Base-by-base conservation (phyloP, 257 asterid species). In the Hygrophila difformis region DNA sequence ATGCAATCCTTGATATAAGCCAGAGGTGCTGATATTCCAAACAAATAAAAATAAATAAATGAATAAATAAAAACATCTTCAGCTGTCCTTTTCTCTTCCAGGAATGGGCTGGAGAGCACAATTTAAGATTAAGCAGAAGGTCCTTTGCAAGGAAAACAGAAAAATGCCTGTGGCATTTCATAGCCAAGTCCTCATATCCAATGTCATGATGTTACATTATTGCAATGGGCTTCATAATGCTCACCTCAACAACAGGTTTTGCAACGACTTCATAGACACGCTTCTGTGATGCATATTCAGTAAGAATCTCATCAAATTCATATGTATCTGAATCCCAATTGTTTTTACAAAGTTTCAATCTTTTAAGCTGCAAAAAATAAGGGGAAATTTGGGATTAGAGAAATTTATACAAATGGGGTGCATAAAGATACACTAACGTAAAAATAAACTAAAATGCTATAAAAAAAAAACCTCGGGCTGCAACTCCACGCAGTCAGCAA, bases 251-350 rank as follows among this genome's bases (percentile, higher is more conserved):
- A 28, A 91, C 99, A 72, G 99, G 99, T 61, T 91, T 91, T 51
- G 99, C 99, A 51, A 91, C 99, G 50, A 87, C 89, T 77, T 86
- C 99, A 34, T 91, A 91, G 51, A 91, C 97, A 47, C 99, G 96
- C 67, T 86, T 91, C 59, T 91, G 99, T 8, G 99, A 91, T 48
- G 99, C 87, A 64, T 51, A 80, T 68, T 91, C 99, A 8, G 99
- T 83, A 42, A 91, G 84, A 69, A 91, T 77, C 71, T 81, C 99
- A 62, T 91, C 99, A 64, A 91, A 91, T 62, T 91, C 95, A 67
- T 70, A 91, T 29, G 97, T 91, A 66, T 86, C 99, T 14, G 99
- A 80, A 58, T 91, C 99, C 99, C 99, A 91, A 56, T 91, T 91
- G 77, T 91, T 91, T 62, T 86, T 91, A 44, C 97, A 72, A 60